Conservation (phyloP, 768 basidiomycete genomes). For the Rossbeevera mucosa region DNA sequence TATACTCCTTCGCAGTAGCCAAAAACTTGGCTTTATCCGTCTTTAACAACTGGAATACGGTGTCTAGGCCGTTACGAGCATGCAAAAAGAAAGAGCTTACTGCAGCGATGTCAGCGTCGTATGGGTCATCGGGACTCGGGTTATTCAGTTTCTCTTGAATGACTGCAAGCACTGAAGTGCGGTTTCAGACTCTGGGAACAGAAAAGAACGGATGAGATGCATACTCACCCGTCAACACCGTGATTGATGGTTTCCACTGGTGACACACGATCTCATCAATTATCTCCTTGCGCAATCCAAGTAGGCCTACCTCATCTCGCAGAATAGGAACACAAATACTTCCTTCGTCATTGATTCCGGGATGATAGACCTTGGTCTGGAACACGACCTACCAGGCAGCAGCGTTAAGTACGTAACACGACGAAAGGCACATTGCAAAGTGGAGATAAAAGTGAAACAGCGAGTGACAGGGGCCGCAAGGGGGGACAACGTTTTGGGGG, state of each 20-base stretch:
- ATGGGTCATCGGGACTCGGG: constrained; percentile 84
- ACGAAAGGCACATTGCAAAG: not conserved
- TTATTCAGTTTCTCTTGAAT: constrained; percentile 86
- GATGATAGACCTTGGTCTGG: constrained; percentile 84
- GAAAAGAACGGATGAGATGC: constrained; percentile 8
- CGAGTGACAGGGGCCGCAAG: not conserved
- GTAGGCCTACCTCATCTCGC: constrained; percentile 65
- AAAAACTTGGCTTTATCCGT: constrained; percentile 72
- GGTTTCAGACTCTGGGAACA: constrained; percentile 8
- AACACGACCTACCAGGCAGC: constrained; percentile 60
- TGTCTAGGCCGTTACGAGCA: not conserved
- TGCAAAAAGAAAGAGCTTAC: constrained; percentile 39
- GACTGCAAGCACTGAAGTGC: constrained; percentile 56
- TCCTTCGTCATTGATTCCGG: constrained; percentile 87
- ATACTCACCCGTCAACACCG: constrained; percentile 57
- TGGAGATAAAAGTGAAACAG: not conserved
- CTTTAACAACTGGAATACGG: constrained; percentile 56
- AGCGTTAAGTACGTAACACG: constrained; percentile 18
- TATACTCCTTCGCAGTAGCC: constrained; percentile 75
- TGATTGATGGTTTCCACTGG: constrained; percentile 84
- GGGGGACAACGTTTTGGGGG: constrained; percentile 20
- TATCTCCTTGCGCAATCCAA: constrained; percentile 1
- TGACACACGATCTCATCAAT: constrained; percentile 9
- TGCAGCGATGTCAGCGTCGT: constrained; percentile 81
- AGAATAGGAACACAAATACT: constrained; percentile 80